Conservation (phyloP, 2,329 filamentous ascomycete species). For the Aspergillus brasiliensis region DNA sequence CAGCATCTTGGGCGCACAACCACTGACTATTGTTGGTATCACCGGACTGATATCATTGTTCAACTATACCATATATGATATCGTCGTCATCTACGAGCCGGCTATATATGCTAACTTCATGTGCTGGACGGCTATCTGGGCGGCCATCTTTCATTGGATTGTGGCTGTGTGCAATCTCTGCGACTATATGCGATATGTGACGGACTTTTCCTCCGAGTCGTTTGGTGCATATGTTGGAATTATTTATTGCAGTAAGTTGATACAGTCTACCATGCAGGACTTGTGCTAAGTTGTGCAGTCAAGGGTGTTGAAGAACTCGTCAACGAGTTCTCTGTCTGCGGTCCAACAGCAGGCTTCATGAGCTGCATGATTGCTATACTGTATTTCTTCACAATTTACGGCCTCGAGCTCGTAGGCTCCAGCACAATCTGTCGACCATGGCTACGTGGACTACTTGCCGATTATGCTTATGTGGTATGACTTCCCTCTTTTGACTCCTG, state of each 20-base stretch:
- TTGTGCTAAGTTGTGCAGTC: conserved; percentile 37
- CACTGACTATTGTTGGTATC: conserved; percentile 60
- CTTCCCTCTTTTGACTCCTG: background rate
- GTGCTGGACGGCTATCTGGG: conserved; percentile 60
- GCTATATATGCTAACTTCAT: conserved; percentile 57
- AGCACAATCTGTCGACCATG: conserved; percentile 52
- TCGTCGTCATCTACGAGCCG: conserved; percentile 53
- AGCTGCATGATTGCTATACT: conserved; percentile 54
- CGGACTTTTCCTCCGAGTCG: conserved; percentile 57
- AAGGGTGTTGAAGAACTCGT: conserved; percentile 61
- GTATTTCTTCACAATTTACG: conserved; percentile 55
- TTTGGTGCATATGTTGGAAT: conserved; percentile 61
- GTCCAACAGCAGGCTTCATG: conserved; percentile 50
- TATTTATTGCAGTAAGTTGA: conserved; percentile 53
- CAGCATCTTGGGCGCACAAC: conserved; percentile 55
- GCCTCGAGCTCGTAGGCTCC: conserved; percentile 52
- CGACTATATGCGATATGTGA: conserved; percentile 62
- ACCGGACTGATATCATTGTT: conserved; percentile 59
- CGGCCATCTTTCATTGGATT: conserved; percentile 60
- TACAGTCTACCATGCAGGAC: background rate
- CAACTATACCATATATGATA: conserved; percentile 64
- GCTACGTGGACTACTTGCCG: conserved; percentile 51
- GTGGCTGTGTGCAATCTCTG: conserved; percentile 55
- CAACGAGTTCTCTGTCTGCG: conserved; percentile 50
- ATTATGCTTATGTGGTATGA: conserved; percentile 55